phyloP scores from a whole-genome alignment of 2,329 filamentous ascomycete species.

The Talaromyces sp. region DNA sequence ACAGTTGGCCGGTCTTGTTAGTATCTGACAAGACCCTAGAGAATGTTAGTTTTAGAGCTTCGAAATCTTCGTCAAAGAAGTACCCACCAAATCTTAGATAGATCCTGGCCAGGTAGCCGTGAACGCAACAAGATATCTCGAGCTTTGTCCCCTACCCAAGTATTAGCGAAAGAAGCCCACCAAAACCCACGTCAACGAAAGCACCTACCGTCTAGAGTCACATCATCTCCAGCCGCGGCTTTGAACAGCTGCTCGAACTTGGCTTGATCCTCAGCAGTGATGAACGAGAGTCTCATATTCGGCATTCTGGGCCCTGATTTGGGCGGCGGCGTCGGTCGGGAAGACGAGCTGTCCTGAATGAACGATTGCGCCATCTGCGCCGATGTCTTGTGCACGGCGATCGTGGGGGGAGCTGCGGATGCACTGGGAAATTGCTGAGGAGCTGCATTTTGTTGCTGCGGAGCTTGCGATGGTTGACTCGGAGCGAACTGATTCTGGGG shows the following conservation, averaged over 20 bases:
- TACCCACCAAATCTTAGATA: constrained; percentile 87
- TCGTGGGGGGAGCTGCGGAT: constrained; percentile 44
- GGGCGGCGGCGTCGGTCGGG: constrained; percentile 64
- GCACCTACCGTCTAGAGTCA: constrained; percentile 71
- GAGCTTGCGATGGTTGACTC: constrained; percentile 23
- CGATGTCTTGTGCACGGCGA: constrained; percentile 60
- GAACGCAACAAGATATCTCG: constrained; percentile 85
- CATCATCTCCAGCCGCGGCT: constrained; percentile 80
- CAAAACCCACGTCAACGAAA: constrained; percentile 18
- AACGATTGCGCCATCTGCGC: constrained; percentile 65
- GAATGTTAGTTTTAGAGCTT: constrained; percentile 10
- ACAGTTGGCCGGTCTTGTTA: constrained; percentile 89
- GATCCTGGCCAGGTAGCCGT: constrained; percentile 77
- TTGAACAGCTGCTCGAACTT: constrained; percentile 99
- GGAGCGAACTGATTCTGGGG: constrained; percentile 32
- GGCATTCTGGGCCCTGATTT: constrained; percentile 70
- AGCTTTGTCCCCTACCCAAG: constrained; percentile 68
- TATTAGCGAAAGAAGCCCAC: constrained; percentile 22
- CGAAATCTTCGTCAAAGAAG: background rate
- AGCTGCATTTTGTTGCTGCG: constrained; percentile 22
- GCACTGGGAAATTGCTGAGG: constrained; percentile 45
- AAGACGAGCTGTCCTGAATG: constrained; percentile 48
- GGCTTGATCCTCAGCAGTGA: constrained; percentile 88
- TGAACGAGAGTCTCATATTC: constrained; percentile 91
- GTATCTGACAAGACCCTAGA: constrained; percentile 85